Evolutionary conservation across 73 alveolate species (phyloP).

Genomic region (Paramecium biaurelia): DNA sequence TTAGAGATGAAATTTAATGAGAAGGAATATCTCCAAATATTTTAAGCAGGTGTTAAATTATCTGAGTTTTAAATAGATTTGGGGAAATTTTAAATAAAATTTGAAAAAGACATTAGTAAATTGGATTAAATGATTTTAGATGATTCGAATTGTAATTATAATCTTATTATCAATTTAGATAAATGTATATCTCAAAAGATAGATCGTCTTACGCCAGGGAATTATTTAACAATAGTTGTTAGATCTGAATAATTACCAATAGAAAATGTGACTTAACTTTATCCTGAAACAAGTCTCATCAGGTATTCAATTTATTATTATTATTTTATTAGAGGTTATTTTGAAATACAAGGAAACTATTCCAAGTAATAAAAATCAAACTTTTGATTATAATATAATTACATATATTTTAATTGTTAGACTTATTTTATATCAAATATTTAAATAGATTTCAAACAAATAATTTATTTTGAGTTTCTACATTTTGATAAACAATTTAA

Average conservation of each 20-base stretch:
- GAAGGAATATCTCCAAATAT: neutral
- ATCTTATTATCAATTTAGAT: neutral
- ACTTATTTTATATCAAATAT: neutral
- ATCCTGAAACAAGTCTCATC: neutral
- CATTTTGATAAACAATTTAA: too few species aligned
- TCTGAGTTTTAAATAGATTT: neutral
- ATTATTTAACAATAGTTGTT: neutral
- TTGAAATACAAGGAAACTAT: neutral
- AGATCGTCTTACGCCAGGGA: neutral
- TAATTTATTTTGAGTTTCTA: too few species aligned
- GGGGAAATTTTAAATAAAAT: neutral
- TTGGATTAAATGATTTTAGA: neutral
- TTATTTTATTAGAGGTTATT: neutral
- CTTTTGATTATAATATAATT: neutral
- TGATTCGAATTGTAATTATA: neutral
- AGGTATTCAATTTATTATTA: neutral
- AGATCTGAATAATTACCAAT: neutral
- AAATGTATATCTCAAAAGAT: neutral
- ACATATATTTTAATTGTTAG: neutral
- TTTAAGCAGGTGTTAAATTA: neutral
- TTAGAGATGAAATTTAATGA: neutral
- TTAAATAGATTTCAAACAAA: neutral
- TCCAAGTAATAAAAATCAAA: neutral
- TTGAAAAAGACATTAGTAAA: neutral
- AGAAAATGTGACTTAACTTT: neutral